A percentile compares a stretch with the other conserved stretches of the same genome.
These are phyloP conservation scores for Clavispora asparagi DNA, from an alignment of 805 yeast species.

Conservation along the genomic window DNA sequence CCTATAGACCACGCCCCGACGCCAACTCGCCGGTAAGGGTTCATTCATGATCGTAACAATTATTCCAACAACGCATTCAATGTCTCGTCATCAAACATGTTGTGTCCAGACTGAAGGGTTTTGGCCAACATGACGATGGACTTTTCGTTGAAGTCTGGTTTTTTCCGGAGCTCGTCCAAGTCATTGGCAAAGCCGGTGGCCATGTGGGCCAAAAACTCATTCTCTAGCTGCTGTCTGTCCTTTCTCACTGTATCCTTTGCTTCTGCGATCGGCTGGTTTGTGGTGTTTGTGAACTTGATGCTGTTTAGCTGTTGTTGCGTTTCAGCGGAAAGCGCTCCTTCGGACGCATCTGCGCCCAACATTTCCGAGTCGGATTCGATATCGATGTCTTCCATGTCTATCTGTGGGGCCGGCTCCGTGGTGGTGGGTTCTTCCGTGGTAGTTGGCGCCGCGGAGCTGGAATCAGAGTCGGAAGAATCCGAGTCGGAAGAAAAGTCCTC, in stretches of 20 bases:
- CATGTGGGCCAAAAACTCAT: conserved; percentile 50
- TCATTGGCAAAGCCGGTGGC: conserved; percentile 58
- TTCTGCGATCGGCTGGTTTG: conserved; percentile 12
- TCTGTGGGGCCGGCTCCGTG: not conserved
- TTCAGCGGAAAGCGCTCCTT: conserved; percentile 14
- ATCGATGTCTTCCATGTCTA: conserved; percentile 27
- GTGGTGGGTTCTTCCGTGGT: conserved; percentile 3
- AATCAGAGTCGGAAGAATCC: conserved; percentile 38
- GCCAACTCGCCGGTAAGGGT: not conserved
- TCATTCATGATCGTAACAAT: not conserved
- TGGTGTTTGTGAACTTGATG: conserved; percentile 23
- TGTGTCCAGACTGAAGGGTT: conserved; percentile 52
- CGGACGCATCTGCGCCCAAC: conserved; percentile 4
- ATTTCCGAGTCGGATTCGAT: conserved; percentile 21
- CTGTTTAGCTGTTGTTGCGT: conserved; percentile 15
- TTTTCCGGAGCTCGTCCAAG: conserved; percentile 52
- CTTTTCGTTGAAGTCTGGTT: conserved; percentile 56
- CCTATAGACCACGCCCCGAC: not conserved
- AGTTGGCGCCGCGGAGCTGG: conserved; percentile 12
- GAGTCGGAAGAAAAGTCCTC: conserved; percentile 61
- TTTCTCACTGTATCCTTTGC: conserved; percentile 20
- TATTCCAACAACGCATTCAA: conserved; percentile 19
- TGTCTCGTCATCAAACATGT: conserved; percentile 54
- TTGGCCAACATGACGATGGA: conserved; percentile 55
- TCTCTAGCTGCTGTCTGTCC: conserved; percentile 38